Evolutionary conservation across 2,329 filamentous ascomycete species (phyloP), one percentile per base, ranked within the genome.

Genomic region (Trichoderma arundinaceum): DNA sequence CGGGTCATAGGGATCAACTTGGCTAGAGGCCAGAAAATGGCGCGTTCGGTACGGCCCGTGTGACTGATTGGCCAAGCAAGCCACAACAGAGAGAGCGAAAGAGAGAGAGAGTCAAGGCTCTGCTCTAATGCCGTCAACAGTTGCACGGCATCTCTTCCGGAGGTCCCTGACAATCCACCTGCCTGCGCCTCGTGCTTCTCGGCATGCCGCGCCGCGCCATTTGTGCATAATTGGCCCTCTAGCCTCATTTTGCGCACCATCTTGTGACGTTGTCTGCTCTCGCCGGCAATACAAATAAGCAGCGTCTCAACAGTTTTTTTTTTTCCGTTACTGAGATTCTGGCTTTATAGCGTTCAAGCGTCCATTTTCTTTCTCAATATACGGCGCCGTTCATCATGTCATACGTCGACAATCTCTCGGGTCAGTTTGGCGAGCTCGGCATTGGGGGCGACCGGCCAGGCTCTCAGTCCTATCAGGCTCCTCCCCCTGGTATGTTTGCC

Each of bases 41-140:
- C 62, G 62, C 62, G 54, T 52, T 65, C 62, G 62, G 62, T 46
- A 65, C 62, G 62, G 62, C 53, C 62, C 62, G 62, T 59, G 46
- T 39, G 60, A 46, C 44, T 51, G 46, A 38, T 22, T 65, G 53
- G 52, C 46, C 15, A 56, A 46, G 19, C 57, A 51, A 32, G 57
- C 22, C 43, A 49, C 49, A 52, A 39, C 13, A 13, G 28, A 6
- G 19, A 12, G 12, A 19, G 17, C 13, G 17, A 6, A 22, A 22
- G 22, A 28, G 22, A 4, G 22, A 28, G 22, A 28, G 22, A 28
- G 22, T 28, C 22, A 28, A 28, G 22, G 22, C 22, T 13, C 13
- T n/a, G 15, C 22, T n/a, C 15, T 15, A 52, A 32, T 28, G 22
- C 22, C 4, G 22, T 28, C 22, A 28, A 28, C 22, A 28, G 22